Evolutionary conservation across 2,329 filamentous ascomycete species (phyloP).

Genomic region (Pseudogymnoascus verrucosus): DNA sequence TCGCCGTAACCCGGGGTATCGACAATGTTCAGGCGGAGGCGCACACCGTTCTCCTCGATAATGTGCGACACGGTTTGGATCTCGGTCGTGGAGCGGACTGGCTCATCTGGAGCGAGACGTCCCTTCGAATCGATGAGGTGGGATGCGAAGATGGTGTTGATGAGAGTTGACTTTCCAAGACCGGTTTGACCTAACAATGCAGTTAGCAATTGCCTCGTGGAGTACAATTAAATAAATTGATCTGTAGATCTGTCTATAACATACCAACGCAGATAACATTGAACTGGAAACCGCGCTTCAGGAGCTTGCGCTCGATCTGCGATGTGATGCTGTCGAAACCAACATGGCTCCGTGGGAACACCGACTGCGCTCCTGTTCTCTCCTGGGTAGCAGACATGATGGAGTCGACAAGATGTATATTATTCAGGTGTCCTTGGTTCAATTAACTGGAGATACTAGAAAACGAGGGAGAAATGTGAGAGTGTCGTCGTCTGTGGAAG

Average conservation of each 20-base stretch:
- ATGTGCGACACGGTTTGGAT: conserved; percentile 97
- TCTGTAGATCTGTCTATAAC: conserved; percentile 33
- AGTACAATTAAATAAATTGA: background rate
- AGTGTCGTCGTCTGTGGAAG: conserved; percentile 3
- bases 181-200: conserved; percentile 76
- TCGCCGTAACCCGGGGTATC: conserved; percentile 98
- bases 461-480: conserved; percentile 3
- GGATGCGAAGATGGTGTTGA: conserved; percentile 99
- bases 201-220: conserved; percentile 17
- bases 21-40: conserved; percentile 95
- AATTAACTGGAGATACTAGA: background rate
- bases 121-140: conserved; percentile 99
- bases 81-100: conserved; percentile 90
- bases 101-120: conserved; percentile 84
- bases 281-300: conserved; percentile 99
- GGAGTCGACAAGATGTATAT: conserved; percentile 7
- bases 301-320: conserved; percentile 98
- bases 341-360: conserved; percentile 94
- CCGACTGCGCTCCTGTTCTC: conserved; percentile 27
- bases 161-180: conserved; percentile 95
- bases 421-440: background rate
- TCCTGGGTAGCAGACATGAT: conserved; percentile 28
- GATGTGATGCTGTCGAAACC: conserved; percentile 99
- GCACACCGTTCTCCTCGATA: conserved; percentile 98
- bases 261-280: conserved; percentile 98